Base-by-base conservation (phyloP, 108 stramenopile species). In the Skeletonema grethae region DNA sequence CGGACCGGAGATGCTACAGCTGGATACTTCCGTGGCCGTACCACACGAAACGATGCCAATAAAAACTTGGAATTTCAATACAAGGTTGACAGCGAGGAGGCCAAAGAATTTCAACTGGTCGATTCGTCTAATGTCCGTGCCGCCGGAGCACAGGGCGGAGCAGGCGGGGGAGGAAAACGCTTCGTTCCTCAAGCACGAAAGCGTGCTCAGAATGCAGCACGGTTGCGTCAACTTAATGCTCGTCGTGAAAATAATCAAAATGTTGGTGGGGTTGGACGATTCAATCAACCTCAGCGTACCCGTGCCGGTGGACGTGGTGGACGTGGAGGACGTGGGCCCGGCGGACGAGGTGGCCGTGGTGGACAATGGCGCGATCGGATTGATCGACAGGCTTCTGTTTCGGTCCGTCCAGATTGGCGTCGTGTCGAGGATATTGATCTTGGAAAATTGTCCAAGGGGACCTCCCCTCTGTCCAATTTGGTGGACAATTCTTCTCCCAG, bases 401-500 rank as follows among this genome's bases (percentile, higher is more conserved):
- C 94, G 16, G 94, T 99, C 24, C 86, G 86, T 35, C 72, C 87
- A 16, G 94, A 89, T 35, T 99, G 98, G 95, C 62, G 82, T 55
- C 81, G 90, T 69, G 88, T 97, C 73, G 97, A 97, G 70, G 97
- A 98, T 76, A 70, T 99, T 56, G 97, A 99, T 77, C 83, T 99
- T 56, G 82, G 76, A 15, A 92, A 97, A 70, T 77, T 99, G 22
- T 87, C 85, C 82, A 98, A 99, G 67, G 76, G 68, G 16, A 76
- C 82, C 46, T 71, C 70, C 3, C 65, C 70, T 35, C 65, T 77
- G 15, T 71, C 64, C 16, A 11, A 31, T 7, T 50, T 76, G 36
- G 58, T 65, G 7, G 69, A 75, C 70, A 82, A 82, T 65, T 58
- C 79, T 1, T 65, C 82, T 22, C 90, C 92, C 41, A 75, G 63